Conservation (phyloP, 495 filamentous ascomycete species). For the Talaromyces thailandensis region DNA sequence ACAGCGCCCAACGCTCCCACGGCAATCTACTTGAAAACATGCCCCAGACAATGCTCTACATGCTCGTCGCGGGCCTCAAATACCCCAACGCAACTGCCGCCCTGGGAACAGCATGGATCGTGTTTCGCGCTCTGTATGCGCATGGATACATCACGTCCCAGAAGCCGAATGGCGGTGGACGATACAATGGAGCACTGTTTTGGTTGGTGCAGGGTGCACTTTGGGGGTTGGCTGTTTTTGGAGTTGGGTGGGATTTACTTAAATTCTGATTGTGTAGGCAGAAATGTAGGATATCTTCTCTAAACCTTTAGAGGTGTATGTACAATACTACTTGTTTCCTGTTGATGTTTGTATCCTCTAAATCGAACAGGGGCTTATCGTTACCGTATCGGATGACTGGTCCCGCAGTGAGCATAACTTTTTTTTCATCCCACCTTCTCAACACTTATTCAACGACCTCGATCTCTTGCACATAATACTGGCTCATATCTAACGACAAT, state of each 20-base stretch:
- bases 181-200: slow-evolving; percentile 26
- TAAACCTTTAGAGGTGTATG: too few species aligned
- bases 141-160: slow-evolving; percentile 48
- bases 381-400: not conserved
- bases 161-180: slow-evolving; percentile 39
- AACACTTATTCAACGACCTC: not conserved
- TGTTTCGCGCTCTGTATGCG: slow-evolving; percentile 44
- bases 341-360: too few species aligned
- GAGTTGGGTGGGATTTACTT: slow-evolving; percentile 27
- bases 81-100: slow-evolving; percentile 46
- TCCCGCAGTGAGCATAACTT: not conserved
- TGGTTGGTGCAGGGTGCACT: slow-evolving; percentile 36
- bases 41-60: slow-evolving; percentile 45
- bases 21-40: slow-evolving; percentile 62
- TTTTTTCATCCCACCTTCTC: not conserved
- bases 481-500: too few species aligned
- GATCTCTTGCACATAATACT: too few species aligned
- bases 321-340: too few species aligned
- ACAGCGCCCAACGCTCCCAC: slow-evolving; percentile 67
- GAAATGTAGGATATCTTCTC: too few species aligned
- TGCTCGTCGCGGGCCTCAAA: slow-evolving; percentile 46
- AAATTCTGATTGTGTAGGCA: not conserved
- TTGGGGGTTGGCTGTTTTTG: slow-evolving; percentile 35
- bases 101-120: slow-evolving; percentile 48
- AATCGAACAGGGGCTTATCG: not conserved